Evolutionary conservation across 441 rosid species (phyloP).

Genomic region (Omphalea diandra): DNA sequence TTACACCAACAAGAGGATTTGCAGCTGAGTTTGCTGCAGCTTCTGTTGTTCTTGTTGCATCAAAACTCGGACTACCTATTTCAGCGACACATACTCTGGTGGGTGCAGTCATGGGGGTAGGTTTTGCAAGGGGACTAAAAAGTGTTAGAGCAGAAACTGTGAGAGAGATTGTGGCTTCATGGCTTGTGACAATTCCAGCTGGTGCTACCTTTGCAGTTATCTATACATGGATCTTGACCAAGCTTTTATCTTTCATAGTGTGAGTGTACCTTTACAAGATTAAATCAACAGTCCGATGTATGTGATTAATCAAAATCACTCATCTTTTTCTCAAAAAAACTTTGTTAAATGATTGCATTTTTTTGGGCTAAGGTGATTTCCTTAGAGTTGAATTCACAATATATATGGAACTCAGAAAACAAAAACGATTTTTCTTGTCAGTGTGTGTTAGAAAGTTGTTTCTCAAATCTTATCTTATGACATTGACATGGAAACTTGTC

Average conservation of each 20-base stretch:
- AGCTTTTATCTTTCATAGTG: slow-evolving; percentile 58
- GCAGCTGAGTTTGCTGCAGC: slow-evolving; percentile 99
- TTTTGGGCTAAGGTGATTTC: slow-evolving; percentile 27
- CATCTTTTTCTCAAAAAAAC: slow-evolving; percentile 7
- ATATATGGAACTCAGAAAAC: slow-evolving; percentile 8
- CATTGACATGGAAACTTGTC: background rate
- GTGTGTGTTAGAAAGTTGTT: background rate
- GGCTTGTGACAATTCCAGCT: slow-evolving; percentile 93
- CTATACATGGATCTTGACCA: slow-evolving; percentile 89
- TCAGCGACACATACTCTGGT: slow-evolving; percentile 97
- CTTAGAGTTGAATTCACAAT: slow-evolving; percentile 18
- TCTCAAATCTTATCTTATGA: background rate
- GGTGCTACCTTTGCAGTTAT: slow-evolving; percentile 77
- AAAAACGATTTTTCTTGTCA: slow-evolving; percentile 5
- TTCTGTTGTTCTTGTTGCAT: slow-evolving; percentile 85
- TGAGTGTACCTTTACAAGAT: slow-evolving; percentile 37
- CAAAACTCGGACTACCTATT: slow-evolving; percentile 87
- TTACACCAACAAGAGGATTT: slow-evolving; percentile 94
- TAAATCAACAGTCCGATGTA: slow-evolving; percentile 26
- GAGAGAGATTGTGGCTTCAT: slow-evolving; percentile 84
- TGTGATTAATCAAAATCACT: slow-evolving; percentile 31
- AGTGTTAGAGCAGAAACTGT: slow-evolving; percentile 90
- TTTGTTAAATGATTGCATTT: slow-evolving; percentile 25
- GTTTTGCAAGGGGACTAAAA: slow-evolving; percentile 93
- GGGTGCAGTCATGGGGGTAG: slow-evolving; percentile 99